A percentile compares a stretch with the other conserved stretches of the same genome.
phyloP scores from a whole-genome alignment of 2,329 filamentous ascomycete genomes.

The Sporothrix dimorphospora region DNA sequence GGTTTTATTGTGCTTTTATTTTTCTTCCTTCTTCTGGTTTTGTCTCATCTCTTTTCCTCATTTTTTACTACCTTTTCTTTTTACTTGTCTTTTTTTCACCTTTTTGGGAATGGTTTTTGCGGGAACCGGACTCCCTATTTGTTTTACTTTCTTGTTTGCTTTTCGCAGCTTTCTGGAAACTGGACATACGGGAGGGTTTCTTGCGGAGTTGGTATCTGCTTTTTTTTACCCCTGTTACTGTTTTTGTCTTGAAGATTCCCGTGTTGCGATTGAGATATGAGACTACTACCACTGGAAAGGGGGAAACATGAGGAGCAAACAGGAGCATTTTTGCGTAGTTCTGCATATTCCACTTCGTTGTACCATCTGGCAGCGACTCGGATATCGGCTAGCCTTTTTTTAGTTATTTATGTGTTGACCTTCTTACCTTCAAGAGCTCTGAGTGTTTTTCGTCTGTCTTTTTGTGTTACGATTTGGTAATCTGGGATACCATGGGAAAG shows the following conservation, averaged over 20 bases:
- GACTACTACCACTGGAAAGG: slow-evolving; percentile 13
- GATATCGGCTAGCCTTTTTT: slow-evolving; percentile 24
- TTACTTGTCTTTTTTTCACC: not conserved
- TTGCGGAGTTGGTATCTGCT: slow-evolving; percentile 32
- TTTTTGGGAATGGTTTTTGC: slow-evolving; percentile 23
- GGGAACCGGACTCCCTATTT: not conserved
- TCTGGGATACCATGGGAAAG: not conserved
- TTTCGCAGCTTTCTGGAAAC: slow-evolving; percentile 21
- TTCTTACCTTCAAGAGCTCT: not conserved
- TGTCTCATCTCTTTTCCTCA: slow-evolving; percentile 25
- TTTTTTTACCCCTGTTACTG: not conserved
- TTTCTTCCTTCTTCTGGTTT: not conserved
- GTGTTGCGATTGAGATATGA: slow-evolving; percentile 32
- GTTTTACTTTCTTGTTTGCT: slow-evolving; percentile 7
- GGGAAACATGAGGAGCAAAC: slow-evolving; percentile 26
- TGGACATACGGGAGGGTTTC: slow-evolving; percentile 30
- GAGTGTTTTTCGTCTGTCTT: not conserved
- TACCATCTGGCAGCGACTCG: slow-evolving; percentile 28
- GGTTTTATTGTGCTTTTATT: slow-evolving; percentile 19
- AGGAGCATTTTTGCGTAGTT: slow-evolving; percentile 31
- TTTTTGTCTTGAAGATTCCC: slow-evolving; percentile 31
- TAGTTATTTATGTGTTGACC: slow-evolving; percentile 18
- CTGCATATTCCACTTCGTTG: slow-evolving; percentile 27
- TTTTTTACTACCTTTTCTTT: slow-evolving; percentile 4
- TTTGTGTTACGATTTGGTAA: not conserved